These are phyloP conservation scores for Colletotrichum tofieldiae DNA, from an alignment of 2,329 filamentous ascomycete genomes.

Conservation along the genomic window DNA sequence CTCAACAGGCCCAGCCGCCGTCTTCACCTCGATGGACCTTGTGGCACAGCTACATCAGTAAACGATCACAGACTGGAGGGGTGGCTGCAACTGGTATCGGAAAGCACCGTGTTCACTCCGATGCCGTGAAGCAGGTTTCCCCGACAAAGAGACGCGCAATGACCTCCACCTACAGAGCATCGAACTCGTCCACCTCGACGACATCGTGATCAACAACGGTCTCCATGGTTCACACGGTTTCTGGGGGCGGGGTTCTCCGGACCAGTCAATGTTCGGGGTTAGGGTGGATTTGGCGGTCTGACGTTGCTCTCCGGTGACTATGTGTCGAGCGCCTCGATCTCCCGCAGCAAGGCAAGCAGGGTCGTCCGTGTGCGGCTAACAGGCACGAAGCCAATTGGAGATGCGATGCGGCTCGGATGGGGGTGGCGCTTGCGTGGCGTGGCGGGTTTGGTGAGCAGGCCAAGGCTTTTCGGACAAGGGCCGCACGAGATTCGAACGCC, in stretches of 20 bases:
- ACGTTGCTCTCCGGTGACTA: not conserved
- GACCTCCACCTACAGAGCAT: constrained; percentile 64
- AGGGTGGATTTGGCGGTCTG: constrained; percentile 3
- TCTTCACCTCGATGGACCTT: constrained; percentile 58
- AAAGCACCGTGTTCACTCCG: constrained; percentile 9
- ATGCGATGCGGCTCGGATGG: constrained; percentile 32
- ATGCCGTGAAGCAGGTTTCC: constrained; percentile 2
- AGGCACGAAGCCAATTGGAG: constrained; percentile 26
- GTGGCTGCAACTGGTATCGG: constrained; percentile 8
- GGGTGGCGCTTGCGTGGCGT: constrained; percentile 40
- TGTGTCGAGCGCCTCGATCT: constrained; percentile 1
- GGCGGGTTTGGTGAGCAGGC: constrained; percentile 28
- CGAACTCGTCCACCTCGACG: constrained; percentile 67
- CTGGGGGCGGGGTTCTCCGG: not conserved
- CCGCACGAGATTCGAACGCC: constrained; percentile 5
- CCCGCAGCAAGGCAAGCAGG: not conserved
- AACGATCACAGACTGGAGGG: constrained; percentile 35
- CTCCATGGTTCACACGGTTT: constrained; percentile 44
- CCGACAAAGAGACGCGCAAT: constrained; percentile 22
- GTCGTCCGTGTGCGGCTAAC: constrained; percentile 16
- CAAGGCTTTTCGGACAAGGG: constrained; percentile 35
- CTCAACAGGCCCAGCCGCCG: constrained; percentile 21
- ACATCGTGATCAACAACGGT: constrained; percentile 57
- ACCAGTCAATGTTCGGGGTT: not conserved
- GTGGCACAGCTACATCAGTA: constrained; percentile 20